Percentiles rank a stretch among this genome's conserved stretches.
Evolutionary conservation across 768 basidiomycete species (phyloP).

Genomic region (Wakefieldia striispora): DNA sequence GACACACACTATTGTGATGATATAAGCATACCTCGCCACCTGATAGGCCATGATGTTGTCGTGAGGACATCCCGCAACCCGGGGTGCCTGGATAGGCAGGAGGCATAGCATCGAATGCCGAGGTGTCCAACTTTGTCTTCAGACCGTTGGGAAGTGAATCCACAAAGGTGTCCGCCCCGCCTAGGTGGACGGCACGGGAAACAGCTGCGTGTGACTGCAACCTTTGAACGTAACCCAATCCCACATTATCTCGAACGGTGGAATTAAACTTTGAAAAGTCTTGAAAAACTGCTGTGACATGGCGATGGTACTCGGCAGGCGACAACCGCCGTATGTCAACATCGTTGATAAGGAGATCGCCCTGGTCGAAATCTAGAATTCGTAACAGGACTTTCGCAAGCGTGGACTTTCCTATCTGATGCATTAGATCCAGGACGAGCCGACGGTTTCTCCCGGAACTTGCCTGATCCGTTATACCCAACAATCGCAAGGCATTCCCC

Average conservation of each 20-base stretch:
- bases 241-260: slow-evolving; percentile 80
- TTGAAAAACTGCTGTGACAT: slow-evolving; percentile 81
- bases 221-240: slow-evolving; percentile 72
- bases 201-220: slow-evolving; percentile 57
- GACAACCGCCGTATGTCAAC: slow-evolving; percentile 62
- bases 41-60: slow-evolving; percentile 64
- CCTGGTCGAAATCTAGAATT: slow-evolving; percentile 72
- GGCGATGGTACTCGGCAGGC: slow-evolving; percentile 70
- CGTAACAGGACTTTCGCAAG: slow-evolving; percentile 80
- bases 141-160: slow-evolving; percentile 67
- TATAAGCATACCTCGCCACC: slow-evolving; percentile 68
- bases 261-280: slow-evolving; percentile 79
- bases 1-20: slow-evolving; percentile 13
- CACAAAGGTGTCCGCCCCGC: slow-evolving; percentile 67
- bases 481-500: slow-evolving; percentile 86
- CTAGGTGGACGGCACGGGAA: slow-evolving; percentile 63
- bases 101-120: slow-evolving; percentile 53
- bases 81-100: slow-evolving; percentile 30
- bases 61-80: slow-evolving; percentile 31
- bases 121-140: slow-evolving; percentile 66
- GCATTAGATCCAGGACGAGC: slow-evolving; percentile 9
- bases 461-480: slow-evolving; percentile 81
- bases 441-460: slow-evolving; percentile 23
- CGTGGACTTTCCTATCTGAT: slow-evolving; percentile 75
- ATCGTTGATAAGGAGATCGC: slow-evolving; percentile 67